A percentile compares a stretch with the other conserved stretches of the same genome.
Conservation (phyloP, 83 land plant genomes). For the Diphasiastrum complanatum region DNA sequence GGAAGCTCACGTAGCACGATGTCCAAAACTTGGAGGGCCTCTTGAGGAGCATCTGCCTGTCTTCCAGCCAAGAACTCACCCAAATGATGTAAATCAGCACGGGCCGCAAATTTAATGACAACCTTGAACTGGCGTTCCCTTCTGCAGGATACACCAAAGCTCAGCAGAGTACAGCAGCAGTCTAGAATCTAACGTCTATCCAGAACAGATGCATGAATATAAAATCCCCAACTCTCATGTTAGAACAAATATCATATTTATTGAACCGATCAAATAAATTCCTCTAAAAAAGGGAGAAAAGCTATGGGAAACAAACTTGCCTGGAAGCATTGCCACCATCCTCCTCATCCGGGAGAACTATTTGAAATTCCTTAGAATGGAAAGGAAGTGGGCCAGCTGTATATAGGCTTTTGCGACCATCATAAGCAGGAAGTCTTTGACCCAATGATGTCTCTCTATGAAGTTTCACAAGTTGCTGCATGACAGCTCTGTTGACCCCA, state of each 20-base stretch:
- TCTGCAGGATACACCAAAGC: conserved; percentile 12
- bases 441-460: conserved; percentile 61
- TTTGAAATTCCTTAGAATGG: conserved; percentile 48
- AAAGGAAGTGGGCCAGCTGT: conserved; percentile 85
- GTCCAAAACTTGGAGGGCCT: conserved; percentile 15
- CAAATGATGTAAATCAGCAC: conserved; percentile 10
- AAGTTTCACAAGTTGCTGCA: conserved; percentile 56
- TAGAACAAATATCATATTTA: too few species aligned
- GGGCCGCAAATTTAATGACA: conserved; percentile 13
- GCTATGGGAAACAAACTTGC: conserved; percentile 25
- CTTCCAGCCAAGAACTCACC: conserved; percentile 12
- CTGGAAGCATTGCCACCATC: conserved; percentile 45
- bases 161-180: too few species aligned
- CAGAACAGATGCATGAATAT: too few species aligned
- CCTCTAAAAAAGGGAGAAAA: too few species aligned
- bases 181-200: too few species aligned
- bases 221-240: too few species aligned
- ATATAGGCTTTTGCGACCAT: conserved; percentile 74
- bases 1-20: conserved; percentile 17
- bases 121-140: conserved; percentile 17
- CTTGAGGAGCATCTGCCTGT: conserved; percentile 17
- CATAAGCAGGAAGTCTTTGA: conserved; percentile 76
- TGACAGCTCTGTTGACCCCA: conserved; percentile 63
- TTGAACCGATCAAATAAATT: too few species aligned
- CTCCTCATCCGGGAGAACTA: conserved; percentile 58